phyloP scores from a whole-genome alignment of 1,284 basidiomycete species.

The Sanguinoderma infundibulare region DNA sequence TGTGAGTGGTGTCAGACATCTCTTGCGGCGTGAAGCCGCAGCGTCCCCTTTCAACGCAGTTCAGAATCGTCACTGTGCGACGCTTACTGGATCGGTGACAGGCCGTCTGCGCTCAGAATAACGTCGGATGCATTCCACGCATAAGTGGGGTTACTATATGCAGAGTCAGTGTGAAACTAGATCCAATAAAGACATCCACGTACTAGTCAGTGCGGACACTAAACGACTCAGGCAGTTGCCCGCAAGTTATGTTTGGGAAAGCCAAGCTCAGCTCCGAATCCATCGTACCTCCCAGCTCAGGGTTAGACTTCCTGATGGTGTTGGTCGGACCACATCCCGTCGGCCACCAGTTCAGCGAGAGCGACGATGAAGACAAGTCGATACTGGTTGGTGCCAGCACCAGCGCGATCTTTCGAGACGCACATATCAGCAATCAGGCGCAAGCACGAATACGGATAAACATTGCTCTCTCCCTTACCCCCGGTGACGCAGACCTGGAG shows the following conservation, averaged over 20 bases:
- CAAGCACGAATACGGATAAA: no score
- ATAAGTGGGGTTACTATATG: slow-evolving; percentile 1
- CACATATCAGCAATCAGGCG: not conserved
- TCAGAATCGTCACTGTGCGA: not conserved
- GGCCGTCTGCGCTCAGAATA: not conserved
- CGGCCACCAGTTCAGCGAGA: slow-evolving; percentile 14
- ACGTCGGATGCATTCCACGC: slow-evolving; percentile 8
- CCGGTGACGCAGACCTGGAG: not conserved
- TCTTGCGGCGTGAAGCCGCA: slow-evolving; percentile 6
- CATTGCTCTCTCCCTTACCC: no score
- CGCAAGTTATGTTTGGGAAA: slow-evolving; percentile 1
- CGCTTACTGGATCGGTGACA: not conserved
- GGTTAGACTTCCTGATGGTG: no score
- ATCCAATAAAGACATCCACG: not conserved
- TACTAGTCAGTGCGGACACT: slow-evolving; percentile 6
- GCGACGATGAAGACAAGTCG: slow-evolving; percentile 2
- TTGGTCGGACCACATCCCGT: not conserved
- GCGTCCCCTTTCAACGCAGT: not conserved
- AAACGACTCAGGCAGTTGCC: slow-evolving; percentile 5
- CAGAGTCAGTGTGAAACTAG: no score
- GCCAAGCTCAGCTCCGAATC: no score
- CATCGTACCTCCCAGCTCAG: not conserved
- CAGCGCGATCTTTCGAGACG: slow-evolving; percentile 1
- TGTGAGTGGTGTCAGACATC: slow-evolving; percentile 10
- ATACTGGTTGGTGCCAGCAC: slow-evolving; percentile 1